Percentiles rank a stretch among this genome's conserved stretches.
phyloP scores from a whole-genome alignment of 129 eudicot genomes.

The Tagetes erecta region DNA sequence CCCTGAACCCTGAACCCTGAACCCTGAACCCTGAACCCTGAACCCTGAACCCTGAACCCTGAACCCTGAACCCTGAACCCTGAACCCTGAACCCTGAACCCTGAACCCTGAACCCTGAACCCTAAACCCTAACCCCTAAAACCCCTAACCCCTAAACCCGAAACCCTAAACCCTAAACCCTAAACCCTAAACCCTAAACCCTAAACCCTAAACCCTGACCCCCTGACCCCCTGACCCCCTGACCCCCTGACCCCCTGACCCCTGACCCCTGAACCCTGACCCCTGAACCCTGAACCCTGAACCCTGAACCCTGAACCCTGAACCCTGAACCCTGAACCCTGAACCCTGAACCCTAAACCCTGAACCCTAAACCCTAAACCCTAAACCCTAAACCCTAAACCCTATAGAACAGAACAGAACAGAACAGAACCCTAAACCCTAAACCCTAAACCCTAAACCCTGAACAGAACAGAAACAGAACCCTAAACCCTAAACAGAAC shows the following conservation, averaged over 20 bases:
- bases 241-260: too few species aligned
- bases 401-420: too few species aligned
- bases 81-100: neutral
- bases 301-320: neutral
- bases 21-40: constrained; percentile 22
- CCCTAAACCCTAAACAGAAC: constrained; percentile 7
- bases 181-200: constrained; percentile 2
- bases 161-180: neutral
- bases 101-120: neutral
- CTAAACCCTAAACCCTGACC: neutral
- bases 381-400: too few species aligned
- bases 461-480: neutral
- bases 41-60: constrained; percentile 22
- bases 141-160: too few species aligned
- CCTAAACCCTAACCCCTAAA: neutral
- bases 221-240: too few species aligned
- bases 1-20: neutral
- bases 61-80: neutral
- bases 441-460: neutral
- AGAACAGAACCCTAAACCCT: too few species aligned
- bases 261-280: neutral
- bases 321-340: neutral
- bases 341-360: constrained; percentile 1
- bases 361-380: too few species aligned
- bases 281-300: neutral